phyloP scores from a whole-genome alignment of 2,329 filamentous ascomycete species.

The Alternaria tenuissima region DNA sequence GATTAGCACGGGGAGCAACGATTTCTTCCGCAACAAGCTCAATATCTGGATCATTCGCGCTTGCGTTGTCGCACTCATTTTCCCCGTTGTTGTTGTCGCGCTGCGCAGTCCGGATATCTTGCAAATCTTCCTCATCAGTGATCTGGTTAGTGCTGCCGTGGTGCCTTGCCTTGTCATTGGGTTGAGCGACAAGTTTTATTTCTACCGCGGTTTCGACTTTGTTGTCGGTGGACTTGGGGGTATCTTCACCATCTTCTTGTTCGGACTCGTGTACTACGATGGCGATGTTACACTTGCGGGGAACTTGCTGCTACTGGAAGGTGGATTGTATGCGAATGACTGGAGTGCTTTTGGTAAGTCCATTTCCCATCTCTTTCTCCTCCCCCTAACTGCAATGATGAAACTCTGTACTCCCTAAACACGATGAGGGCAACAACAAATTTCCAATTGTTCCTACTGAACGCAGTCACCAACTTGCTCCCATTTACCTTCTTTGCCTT shows the following conservation, averaged over 20 bases:
- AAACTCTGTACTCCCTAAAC: conserved; percentile 60
- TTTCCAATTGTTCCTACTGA: conserved; percentile 99
- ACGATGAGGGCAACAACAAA: conserved; percentile 60
- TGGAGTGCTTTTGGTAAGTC: conserved; percentile 77
- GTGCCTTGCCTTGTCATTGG: conserved; percentile 81
- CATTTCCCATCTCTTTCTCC: conserved; percentile 33
- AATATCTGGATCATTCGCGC: conserved; percentile 77
- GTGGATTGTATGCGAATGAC: conserved; percentile 77
- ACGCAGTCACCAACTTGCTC: conserved; percentile 29
- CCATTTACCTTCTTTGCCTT: no score
- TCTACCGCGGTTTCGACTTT: conserved; percentile 82
- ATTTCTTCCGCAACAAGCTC: conserved; percentile 82
- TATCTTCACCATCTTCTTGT: conserved; percentile 81
- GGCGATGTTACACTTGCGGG: conserved; percentile 70
- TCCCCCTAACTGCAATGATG: conserved; percentile 63
- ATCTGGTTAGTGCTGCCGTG: conserved; percentile 77
- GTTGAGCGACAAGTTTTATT: conserved; percentile 70
- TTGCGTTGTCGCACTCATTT: conserved; percentile 74
- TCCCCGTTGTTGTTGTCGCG: conserved; percentile 77
- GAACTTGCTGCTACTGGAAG: conserved; percentile 73
- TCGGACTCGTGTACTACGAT: conserved; percentile 80
- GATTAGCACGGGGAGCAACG: conserved; percentile 85
- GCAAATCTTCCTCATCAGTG: conserved; percentile 83
- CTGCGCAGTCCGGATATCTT: conserved; percentile 77
- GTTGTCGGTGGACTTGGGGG: conserved; percentile 80